A percentile compares a stretch with the other conserved stretches of the same genome.
Conservation (phyloP, 2,329 filamentous ascomycete genomes). For the Colletotrichum sp. region DNA sequence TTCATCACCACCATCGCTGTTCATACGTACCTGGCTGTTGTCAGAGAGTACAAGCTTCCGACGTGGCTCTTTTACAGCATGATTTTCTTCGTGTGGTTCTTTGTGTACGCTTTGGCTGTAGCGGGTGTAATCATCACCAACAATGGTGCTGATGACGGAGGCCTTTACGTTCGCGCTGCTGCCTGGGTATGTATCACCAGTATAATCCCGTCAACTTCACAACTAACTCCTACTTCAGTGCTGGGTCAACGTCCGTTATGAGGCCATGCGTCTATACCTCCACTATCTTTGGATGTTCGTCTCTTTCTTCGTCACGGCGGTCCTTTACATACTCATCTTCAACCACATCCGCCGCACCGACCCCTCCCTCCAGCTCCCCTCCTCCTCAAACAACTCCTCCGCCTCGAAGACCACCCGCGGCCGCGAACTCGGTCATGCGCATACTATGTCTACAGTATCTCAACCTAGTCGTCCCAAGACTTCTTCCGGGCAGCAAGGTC, state of each 20-base stretch:
- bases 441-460: neutral
- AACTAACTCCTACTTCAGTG: slow-evolving; percentile 60
- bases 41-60: slow-evolving; percentile 52
- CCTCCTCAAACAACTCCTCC: slow-evolving; percentile 10
- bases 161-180: slow-evolving; percentile 56
- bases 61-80: slow-evolving; percentile 45
- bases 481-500: neutral
- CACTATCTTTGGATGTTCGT: slow-evolving; percentile 69
- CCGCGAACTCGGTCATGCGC: neutral
- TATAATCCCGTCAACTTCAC: slow-evolving; percentile 57
- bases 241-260: slow-evolving; percentile 61
- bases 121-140: slow-evolving; percentile 7
- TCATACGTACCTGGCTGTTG: slow-evolving; percentile 60
- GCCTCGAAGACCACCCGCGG: neutral
- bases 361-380: slow-evolving; percentile 25
- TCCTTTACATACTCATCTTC: slow-evolving; percentile 46
- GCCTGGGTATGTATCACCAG: slow-evolving; percentile 47
- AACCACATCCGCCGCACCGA: slow-evolving; percentile 36
- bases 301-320: slow-evolving; percentile 38
- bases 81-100: slow-evolving; percentile 51
- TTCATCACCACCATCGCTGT: slow-evolving; percentile 63
- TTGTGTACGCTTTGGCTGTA: slow-evolving; percentile 29
- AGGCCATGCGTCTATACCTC: slow-evolving; percentile 57
- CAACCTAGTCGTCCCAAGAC: neutral
- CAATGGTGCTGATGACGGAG: slow-evolving; percentile 6